Evolutionary conservation across 805 yeast species (phyloP), one percentile per base, ranked within the genome.

Genomic region (Jamesozyma spencerorum): DNA sequence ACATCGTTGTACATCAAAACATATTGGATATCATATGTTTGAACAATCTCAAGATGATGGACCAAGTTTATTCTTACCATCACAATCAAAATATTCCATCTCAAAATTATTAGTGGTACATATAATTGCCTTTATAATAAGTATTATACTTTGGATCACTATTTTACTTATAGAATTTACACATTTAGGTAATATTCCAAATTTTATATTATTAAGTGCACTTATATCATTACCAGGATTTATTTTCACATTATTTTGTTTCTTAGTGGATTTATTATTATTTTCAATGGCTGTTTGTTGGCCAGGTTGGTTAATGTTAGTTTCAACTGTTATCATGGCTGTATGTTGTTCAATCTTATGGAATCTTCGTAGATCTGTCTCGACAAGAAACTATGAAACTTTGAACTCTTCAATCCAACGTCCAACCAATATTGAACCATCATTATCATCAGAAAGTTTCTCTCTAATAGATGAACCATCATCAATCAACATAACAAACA

Each of bases 241-340:
- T 50, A 55, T 88, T 42, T 66, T 82, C 32, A 66, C 84, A 1
- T 62, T 88, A 37, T 66, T 90, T 38, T 79, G 88, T 5, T 84
- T 90, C 48, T 64, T 88, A 44, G 85, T 85, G 3, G 97, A 90
- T 57, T 74, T 88, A 30, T 60, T 88, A 31, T 60, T 90, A 38
- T 90, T 90, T 52, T 71, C 80, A 1, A 84, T 88, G 2, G 77
- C 78, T 54, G 63, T 90, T 40, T 71, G 76, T 40, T 87, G 86
- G 79, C 73, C 81, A 34, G 95, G 95, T 19, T 90, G 97, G 97
- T 64, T 82, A 38, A 72, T 84, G 44, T 64, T 88, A 19, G 77
- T 76, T 0, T 74, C 90, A 1, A 75, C 92, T 0, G 72, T 81
- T 2, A 58, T 80, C 26, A 68, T 79, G 35, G 81, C 90, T 0